Base-by-base conservation (phyloP, 495 filamentous ascomycete species). In the Haplographium delicatum region DNA sequence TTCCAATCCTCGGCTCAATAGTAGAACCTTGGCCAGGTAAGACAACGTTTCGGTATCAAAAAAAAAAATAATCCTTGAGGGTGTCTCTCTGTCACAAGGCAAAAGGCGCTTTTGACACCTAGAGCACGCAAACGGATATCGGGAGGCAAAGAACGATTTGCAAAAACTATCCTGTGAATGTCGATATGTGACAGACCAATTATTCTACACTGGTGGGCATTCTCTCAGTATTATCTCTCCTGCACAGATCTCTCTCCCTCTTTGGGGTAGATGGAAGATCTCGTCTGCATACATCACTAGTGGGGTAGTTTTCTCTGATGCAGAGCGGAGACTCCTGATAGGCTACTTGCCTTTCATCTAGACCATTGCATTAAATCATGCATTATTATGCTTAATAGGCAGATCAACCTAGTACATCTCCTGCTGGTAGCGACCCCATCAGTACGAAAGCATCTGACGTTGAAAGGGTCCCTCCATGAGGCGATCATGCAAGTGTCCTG, bases 311-410 rank as follows among this genome's bases (percentile, higher is more conserved):
- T n/a, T n/a, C n/a, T n/a, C n/a, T n/a, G n/a, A n/a, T n/a, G n/a
- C n/a, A n/a, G 4, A 22, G 15, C n/a, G 20, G 26, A 24, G 16
- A 18, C 6, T 13, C 18, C 13, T 44, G 16, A 37, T 42, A 20
- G 39, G 37, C n/a, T 39, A 51, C 27, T 51, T 20, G 26, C 9
- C n/a, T 4, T 11, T 20, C 11, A 30, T 25, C 44, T 5, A 22
- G 4, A n/a, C 20, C 16, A 22, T 19, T 43, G 38, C 47, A 51
- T 51, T 22, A 51, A 51, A 33, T 51, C 18, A 51, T 51, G 47
- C 38, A 23, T 34, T 51, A 51, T 43, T 13, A 51, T 5, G 35
- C 25, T 22, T 51, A 43, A 31, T 51, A 34, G 27, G 16, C 47
- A 23, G 47, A 51, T 35, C 24, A 15, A 28, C 25, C 38, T 39